phyloP scores from a whole-genome alignment of 2,329 filamentous ascomycete species.

The Neonectria sp. region DNA sequence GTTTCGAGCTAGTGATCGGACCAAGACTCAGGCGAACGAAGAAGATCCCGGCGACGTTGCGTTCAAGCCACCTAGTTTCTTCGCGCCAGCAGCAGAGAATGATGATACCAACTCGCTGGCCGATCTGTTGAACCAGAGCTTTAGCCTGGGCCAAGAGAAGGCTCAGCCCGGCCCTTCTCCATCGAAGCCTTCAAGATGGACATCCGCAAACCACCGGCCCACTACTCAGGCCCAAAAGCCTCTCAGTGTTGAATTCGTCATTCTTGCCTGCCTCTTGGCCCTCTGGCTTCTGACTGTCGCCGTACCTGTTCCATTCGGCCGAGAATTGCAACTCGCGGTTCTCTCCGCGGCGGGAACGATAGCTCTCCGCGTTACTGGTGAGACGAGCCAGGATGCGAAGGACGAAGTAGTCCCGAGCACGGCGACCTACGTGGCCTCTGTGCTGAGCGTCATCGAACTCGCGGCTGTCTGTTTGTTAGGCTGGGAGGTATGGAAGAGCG shows the following conservation, averaged over 20 bases:
- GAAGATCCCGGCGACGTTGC: constrained; percentile 51
- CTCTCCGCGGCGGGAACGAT: constrained; percentile 49
- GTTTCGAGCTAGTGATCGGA: constrained; percentile 57
- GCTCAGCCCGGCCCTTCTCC: constrained; percentile 15
- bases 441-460: constrained; percentile 51
- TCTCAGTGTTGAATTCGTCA: constrained; percentile 39
- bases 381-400: constrained; percentile 38
- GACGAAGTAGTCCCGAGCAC: constrained; percentile 35
- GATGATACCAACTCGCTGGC: constrained; percentile 62
- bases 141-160: constrained; percentile 56
- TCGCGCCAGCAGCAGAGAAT: constrained; percentile 61
- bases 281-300: constrained; percentile 47
- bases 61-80: constrained; percentile 75
- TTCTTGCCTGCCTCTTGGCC: constrained; percentile 41
- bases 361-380: constrained; percentile 50
- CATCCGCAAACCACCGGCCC: background rate
- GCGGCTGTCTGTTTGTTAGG: constrained; percentile 53
- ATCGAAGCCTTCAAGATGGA: constrained; percentile 8
- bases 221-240: constrained; percentile 16
- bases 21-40: constrained; percentile 18
- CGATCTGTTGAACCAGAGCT: constrained; percentile 61
- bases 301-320: constrained; percentile 41
- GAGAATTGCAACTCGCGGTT: constrained; percentile 48
- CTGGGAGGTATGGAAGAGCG: constrained; percentile 49
- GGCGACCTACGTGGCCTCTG: constrained; percentile 44